phyloP scores from a whole-genome alignment of 345 rosid genomes.

The Corchorus olitorius region DNA sequence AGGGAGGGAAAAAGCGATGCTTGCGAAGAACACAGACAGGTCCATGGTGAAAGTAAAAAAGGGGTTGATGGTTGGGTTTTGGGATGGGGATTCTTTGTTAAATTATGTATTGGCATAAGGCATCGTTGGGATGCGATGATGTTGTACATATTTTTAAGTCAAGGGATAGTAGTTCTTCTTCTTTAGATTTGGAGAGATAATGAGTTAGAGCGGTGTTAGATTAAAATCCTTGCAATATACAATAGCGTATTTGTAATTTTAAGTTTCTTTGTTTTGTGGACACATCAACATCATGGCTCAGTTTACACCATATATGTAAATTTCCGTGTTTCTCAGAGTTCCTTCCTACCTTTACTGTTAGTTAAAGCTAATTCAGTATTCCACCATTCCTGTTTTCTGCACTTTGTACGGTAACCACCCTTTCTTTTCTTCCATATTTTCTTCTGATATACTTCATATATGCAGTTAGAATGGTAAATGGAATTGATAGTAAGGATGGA shows the following conservation, averaged over 20 bases:
- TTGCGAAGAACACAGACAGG: conserved; percentile 84
- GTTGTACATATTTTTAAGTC: conserved; percentile 43
- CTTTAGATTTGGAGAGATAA: conserved; percentile 27
- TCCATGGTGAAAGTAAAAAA: conserved; percentile 65
- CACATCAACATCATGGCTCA: background rate
- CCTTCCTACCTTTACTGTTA: background rate
- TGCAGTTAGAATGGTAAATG: background rate
- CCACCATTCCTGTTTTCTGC: background rate
- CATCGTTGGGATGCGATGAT: background rate
- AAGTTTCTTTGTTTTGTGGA: conserved; percentile 12
- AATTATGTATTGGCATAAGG: conserved; percentile 21
- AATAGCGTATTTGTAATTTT: background rate
- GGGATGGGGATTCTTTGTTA: conserved; percentile 23
- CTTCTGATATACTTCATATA: background rate
- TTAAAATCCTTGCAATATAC: conserved; percentile 6
- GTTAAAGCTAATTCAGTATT: background rate
- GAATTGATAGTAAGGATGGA: no score
- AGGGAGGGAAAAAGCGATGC: conserved; percentile 57
- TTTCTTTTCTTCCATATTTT: background rate
- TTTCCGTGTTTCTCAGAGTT: conserved; percentile 5
- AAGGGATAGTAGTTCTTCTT: conserved; percentile 22
- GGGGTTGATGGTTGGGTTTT: background rate
- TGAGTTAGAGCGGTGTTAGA: conserved; percentile 22
- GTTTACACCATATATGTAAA: background rate
- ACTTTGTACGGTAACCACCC: background rate